Conservation (phyloP, 208 protist genomes). For the Crithidia sp. region DNA sequence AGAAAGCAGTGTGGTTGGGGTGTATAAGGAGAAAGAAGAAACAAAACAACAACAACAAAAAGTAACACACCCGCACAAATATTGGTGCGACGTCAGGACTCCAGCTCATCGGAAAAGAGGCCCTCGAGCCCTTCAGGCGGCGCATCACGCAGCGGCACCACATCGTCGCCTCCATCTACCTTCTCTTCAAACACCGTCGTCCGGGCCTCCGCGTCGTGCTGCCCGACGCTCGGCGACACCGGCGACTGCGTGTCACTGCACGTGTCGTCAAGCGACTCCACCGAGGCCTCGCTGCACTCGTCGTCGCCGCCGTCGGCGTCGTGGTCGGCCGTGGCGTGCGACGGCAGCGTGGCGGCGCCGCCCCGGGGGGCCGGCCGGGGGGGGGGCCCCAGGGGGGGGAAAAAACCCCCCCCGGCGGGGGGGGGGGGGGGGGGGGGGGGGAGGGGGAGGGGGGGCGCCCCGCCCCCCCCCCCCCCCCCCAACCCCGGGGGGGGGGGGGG, state of each 20-base stretch:
- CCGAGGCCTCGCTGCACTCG: constrained; percentile 28
- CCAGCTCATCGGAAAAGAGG: too few species aligned
- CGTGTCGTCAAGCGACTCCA: constrained; percentile 29
- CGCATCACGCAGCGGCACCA: background rate
- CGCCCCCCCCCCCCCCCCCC: too few species aligned
- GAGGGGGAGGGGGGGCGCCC: too few species aligned
- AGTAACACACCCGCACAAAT: background rate
- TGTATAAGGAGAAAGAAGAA: background rate
- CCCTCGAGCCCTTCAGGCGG: too few species aligned
- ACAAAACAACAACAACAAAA: constrained; percentile 2
- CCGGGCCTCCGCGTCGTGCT: background rate
- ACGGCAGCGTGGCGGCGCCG: background rate
- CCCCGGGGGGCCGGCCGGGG: too few species aligned
- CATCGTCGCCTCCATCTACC: background rate
- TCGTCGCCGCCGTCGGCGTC: constrained; percentile 3
- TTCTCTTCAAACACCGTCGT: background rate
- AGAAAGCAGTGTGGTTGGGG: background rate
- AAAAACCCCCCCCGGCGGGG: too few species aligned
- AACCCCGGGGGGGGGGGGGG: too few species aligned
- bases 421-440: too few species aligned
- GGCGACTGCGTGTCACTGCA: constrained; percentile 23
- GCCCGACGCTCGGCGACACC: background rate
- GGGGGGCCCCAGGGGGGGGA: too few species aligned
- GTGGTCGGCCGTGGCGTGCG: background rate
- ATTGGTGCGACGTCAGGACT: too few species aligned